Evolutionary conservation across 2,329 filamentous ascomycete genomes (phyloP).

Genomic region (Nigrospora osmanthi): DNA sequence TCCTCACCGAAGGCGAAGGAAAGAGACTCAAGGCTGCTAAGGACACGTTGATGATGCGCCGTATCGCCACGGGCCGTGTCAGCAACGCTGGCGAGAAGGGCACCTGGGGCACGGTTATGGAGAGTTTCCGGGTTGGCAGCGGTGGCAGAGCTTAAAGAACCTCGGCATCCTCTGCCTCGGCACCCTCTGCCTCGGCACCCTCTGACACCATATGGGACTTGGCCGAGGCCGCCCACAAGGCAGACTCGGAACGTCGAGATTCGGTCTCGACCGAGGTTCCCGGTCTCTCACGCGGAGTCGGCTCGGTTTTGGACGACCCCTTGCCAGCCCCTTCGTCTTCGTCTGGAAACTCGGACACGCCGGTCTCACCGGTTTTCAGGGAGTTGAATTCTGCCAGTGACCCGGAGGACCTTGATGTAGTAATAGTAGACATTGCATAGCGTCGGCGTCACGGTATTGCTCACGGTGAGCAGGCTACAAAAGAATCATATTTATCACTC

Average conservation of each 20-base stretch:
- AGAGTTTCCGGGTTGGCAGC: constrained; percentile 41
- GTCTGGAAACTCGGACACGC: no score
- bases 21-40: constrained; percentile 56
- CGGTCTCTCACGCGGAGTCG: background rate
- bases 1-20: constrained; percentile 56
- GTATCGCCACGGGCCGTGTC: constrained; percentile 56
- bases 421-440: no score
- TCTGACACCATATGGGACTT: background rate
- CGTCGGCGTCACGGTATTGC: no score
- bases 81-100: constrained; percentile 39
- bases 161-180: background rate
- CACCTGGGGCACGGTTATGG: constrained; percentile 40
- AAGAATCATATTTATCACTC: no score
- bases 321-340: no score
- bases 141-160: constrained; percentile 12
- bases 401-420: no score
- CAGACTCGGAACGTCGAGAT: background rate
- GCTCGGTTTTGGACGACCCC: no score
- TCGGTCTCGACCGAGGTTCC: background rate
- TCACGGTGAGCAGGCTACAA: no score
- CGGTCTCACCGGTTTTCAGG: no score
- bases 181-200: background rate
- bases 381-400: no score
- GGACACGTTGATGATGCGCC: constrained; percentile 68
- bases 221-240: no score